These are phyloP conservation scores for Calonectria crousiana DNA, from an alignment of 2,329 filamentous ascomycete genomes.

Conservation along the genomic window DNA sequence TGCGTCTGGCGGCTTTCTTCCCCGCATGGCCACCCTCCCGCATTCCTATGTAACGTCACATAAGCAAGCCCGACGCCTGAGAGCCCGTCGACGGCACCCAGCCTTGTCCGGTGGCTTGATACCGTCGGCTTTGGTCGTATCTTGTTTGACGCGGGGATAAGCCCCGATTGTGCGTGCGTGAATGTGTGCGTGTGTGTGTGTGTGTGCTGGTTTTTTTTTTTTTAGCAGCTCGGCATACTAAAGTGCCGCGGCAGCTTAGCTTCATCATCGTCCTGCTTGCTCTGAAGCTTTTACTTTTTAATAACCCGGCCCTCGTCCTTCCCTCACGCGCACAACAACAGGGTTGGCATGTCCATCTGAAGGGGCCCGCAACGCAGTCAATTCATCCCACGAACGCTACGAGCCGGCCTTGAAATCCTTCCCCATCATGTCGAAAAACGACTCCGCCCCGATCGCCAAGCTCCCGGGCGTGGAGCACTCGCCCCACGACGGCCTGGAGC, in stretches of 20 bases:
- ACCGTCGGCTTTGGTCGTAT: neutral
- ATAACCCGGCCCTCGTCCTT: neutral
- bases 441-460: neutral
- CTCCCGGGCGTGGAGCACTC: neutral
- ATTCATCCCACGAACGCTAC: neutral
- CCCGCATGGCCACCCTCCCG: conserved; percentile 6
- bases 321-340: neutral
- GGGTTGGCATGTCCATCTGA: neutral
- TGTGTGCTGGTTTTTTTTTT: neutral
- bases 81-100: neutral
- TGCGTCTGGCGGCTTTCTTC: neutral
- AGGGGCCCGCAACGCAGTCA: neutral
- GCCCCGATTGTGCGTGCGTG: neutral
- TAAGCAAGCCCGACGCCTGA: neutral
- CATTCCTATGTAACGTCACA: conserved; percentile 11
- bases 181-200: too few relatives aligned
- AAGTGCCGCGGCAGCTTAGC: neutral
- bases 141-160: neutral
- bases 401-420: neutral
- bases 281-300: neutral
- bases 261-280: neutral
- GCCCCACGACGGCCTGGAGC: neutral
- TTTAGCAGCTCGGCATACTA: neutral
- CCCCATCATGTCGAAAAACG: neutral
- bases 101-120: conserved; percentile 7